Base-by-base conservation (phyloP, 2,329 filamentous ascomycete genomes). In the Fusarium sp. region DNA sequence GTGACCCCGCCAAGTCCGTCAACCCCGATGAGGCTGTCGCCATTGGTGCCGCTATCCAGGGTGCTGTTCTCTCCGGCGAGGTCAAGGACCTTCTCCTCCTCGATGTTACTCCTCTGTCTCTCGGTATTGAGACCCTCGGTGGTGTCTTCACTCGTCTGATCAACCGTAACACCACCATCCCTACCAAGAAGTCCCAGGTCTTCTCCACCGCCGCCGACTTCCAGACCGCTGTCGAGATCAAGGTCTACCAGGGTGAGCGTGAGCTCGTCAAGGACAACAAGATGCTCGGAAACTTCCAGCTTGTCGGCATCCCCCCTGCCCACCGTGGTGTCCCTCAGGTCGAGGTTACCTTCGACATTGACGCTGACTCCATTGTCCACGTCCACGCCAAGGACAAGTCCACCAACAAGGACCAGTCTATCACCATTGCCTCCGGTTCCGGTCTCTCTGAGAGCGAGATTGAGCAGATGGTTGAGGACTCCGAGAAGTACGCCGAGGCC, bases 191-290 rank as follows among this genome's bases (percentile, higher is more conserved):
- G 88, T 98, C 94, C 14, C 94, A 98, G 86, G 90, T 94, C 80
- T 98, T 98, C 90, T 98, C 94, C 59, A 98, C 95, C 54, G 94
- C 94, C 57, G 94, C 95, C 74, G 95, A 98, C 82, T 97, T 97
- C 92, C 95, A 98, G 88, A 97, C 93, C 70, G 95, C 94, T 75
- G 95, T 98, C 79, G 94, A 98, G 88, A 98, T 98, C 88, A 98
- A 98, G 92, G 95, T 98, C 72, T 98, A 90, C 92, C 94, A 98
- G 90, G 95, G 95, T 88, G 95, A 98, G 89, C 95, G 95, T 93
- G 94, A 98, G 87, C 93, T 98, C 71, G 94, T 98, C 82, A 92
- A 91, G 80, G 95, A 98, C 86, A 98, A 98, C 92, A 98, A 98
- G 89, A 86, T 98, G 66, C 90, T 98, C 63, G 95, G 95, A 69